phyloP scores from a whole-genome alignment of 768 basidiomycete species.

The Cystoderma amianthinum region DNA sequence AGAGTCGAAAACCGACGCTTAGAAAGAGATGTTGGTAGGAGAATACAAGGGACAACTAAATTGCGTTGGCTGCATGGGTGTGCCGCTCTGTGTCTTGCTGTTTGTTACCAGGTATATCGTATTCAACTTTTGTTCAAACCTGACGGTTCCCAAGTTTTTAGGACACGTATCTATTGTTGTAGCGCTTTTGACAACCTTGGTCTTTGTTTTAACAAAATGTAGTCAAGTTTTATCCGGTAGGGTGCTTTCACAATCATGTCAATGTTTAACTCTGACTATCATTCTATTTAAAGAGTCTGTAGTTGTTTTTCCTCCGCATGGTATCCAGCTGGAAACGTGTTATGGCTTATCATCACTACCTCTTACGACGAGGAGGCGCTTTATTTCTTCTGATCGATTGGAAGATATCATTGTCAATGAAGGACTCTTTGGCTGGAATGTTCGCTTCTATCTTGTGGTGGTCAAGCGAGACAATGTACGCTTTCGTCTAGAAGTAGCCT shows the following conservation, averaged over 20 bases:
- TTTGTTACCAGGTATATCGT: too few species aligned
- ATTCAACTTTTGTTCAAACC: too few species aligned
- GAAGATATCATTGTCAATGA: conserved; percentile 71
- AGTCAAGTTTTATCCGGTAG: conserved; percentile 12
- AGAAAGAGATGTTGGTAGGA: not conserved
- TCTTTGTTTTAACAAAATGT: not conserved
- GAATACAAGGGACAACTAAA: not conserved
- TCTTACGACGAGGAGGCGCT: conserved; percentile 34
- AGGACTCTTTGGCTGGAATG: conserved; percentile 64
- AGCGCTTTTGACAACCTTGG: not conserved
- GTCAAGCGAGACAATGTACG: conserved; percentile 24
- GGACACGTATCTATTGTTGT: not conserved
- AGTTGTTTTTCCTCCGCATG: conserved; percentile 56
- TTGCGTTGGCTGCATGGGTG: not conserved
- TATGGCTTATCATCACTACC: conserved; percentile 42
- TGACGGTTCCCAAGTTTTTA: too few species aligned
- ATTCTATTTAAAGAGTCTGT: conserved; percentile 52
- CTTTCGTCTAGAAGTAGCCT: conserved; percentile 45
- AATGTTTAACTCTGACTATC: conserved; percentile 1
- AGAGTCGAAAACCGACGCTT: conserved; percentile 48
- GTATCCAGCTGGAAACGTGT: conserved; percentile 71
- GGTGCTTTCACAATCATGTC: not conserved
- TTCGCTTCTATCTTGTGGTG: conserved; percentile 60
- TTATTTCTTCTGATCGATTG: conserved; percentile 50
- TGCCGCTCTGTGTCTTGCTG: too few species aligned